These are phyloP conservation scores for Ogataea pilisensis DNA, from an alignment of 805 yeast species.

Conservation along the genomic window DNA sequence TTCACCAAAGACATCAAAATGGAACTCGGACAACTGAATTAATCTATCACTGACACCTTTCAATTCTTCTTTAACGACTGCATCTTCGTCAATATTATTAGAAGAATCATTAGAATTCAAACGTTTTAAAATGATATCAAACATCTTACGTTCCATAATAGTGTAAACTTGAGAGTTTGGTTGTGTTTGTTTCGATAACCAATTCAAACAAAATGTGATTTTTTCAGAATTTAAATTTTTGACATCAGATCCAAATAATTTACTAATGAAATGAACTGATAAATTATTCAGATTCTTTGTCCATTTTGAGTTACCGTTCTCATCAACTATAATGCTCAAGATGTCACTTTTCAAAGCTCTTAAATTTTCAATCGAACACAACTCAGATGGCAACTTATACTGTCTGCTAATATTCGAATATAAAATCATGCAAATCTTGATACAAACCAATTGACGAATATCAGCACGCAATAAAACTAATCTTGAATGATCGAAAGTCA, in stretches of 20 bases:
- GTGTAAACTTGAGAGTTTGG: slow-evolving; percentile 76
- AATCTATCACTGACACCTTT: slow-evolving; percentile 55
- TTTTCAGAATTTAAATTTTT: slow-evolving; percentile 34
- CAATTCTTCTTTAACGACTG: slow-evolving; percentile 45
- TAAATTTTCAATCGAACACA: slow-evolving; percentile 35
- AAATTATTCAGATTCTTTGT: slow-evolving; percentile 73
- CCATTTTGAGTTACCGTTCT: slow-evolving; percentile 87
- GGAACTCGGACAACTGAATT: slow-evolving; percentile 66
- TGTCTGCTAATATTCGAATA: slow-evolving; percentile 60
- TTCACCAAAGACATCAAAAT: slow-evolving; percentile 78
- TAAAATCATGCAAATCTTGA: slow-evolving; percentile 66
- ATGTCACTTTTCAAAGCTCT: slow-evolving; percentile 62
- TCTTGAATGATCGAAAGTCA: slow-evolving; percentile 81
- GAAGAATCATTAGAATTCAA: slow-evolving; percentile 7
- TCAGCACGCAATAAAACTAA: slow-evolving; percentile 77
- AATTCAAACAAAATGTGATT: slow-evolving; percentile 62
- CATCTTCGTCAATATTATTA: slow-evolving; percentile 21
- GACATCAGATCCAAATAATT: slow-evolving; percentile 11
- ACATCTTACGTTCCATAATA: slow-evolving; percentile 64
- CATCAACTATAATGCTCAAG: slow-evolving; percentile 75
- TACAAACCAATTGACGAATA: slow-evolving; percentile 77
- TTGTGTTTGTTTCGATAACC: slow-evolving; percentile 84
- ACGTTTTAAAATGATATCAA: slow-evolving; percentile 38
- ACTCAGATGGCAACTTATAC: slow-evolving; percentile 31
- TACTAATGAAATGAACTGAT: slow-evolving; percentile 60